phyloP scores from a whole-genome alignment of 192 early-diverging fungal genomes.

The Allomyces arbusculus region DNA sequence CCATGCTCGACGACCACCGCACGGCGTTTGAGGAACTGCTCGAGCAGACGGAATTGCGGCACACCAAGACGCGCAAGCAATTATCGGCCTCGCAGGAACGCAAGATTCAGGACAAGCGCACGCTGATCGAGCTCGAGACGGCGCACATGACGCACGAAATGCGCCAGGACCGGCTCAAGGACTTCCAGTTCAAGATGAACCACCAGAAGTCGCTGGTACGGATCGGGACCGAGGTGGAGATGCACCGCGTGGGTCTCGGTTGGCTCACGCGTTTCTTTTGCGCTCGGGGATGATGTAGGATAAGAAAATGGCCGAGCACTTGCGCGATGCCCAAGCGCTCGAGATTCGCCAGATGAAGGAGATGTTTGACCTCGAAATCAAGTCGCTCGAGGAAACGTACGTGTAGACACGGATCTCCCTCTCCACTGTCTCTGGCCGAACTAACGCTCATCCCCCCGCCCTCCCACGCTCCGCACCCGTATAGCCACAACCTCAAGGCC shows the following conservation, averaged over 20 bases:
- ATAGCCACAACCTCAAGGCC: neutral
- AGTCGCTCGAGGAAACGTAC: slow-evolving; percentile 7
- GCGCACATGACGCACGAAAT: neutral
- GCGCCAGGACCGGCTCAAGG: neutral
- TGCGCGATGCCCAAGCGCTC: slow-evolving; percentile 17
- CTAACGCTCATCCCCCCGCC: too few relatives aligned
- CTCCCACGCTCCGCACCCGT: neutral
- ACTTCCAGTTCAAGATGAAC: neutral
- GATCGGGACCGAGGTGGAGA: too few relatives aligned
- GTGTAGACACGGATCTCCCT: neutral
- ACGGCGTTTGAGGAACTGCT: slow-evolving; percentile 7
- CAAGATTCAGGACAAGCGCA: slow-evolving; percentile 2
- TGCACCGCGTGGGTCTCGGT: too few relatives aligned
- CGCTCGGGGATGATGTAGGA: neutral
- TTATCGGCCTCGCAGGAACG: slow-evolving; percentile 8
- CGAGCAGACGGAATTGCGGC: slow-evolving; percentile 9
- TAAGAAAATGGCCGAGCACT: slow-evolving; percentile 13
- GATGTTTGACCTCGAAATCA: slow-evolving; percentile 10
- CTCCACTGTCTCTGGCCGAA: neutral
- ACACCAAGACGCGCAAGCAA: slow-evolving; percentile 13
- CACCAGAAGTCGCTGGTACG: neutral
- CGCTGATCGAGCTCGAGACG: slow-evolving; percentile 9
- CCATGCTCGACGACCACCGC: slow-evolving; percentile 1
- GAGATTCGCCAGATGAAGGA: slow-evolving; percentile 15
- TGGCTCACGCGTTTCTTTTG: too few relatives aligned